Base-by-base conservation (phyloP, 2,329 filamentous ascomycete genomes). In the Colletotrichum shisoi region DNA sequence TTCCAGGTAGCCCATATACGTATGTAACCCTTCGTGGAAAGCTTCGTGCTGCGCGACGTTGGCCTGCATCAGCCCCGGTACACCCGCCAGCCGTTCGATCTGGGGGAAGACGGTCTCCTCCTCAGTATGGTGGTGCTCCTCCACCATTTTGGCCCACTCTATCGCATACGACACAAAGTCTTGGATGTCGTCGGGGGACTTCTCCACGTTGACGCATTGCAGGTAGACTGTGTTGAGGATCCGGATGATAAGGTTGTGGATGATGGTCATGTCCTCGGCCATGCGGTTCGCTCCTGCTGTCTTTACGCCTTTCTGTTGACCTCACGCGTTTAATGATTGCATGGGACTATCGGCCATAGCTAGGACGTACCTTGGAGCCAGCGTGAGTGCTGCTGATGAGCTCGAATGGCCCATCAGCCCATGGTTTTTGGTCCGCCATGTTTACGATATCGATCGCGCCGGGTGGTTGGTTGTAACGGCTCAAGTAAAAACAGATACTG, bases 21-120 rank as follows among this genome's bases (percentile, higher is more conserved):
- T 57, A 0, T 74, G 71, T 3, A 83, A 61, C 0, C 79, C 79
- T 1, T 70, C 70, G 17, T 71, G 69, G 60, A 79, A 78, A 17
- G 70, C 73, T 34, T 73, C 71, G 65, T 79, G 78, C 69, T 79
- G 76, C 31, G 74, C 72, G 12, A 77, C 72, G 60, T 77, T 79
- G 69, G 63, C 67, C 7, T 72, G 73, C 74, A 78, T 76, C 52
- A 75, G 57, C 4, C 74, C 74, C 19, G 68, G 45, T 21, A 69
- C 71, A 1, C 73, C 74, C n/a, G 71, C 57, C 19, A 73, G 40
- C 63, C 71, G 57, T 65, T 79, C 76, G 24, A 79, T 69, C 37
- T 68, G 66, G 4, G 76, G 74, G 67, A 79, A 79, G n/a, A 77
- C 70, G 12, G 61, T 42, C 17, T 65, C 68, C 69, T 79, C 78